phyloP scores from a whole-genome alignment of 2,329 filamentous ascomycete species.

The Hypoxylon rubiginosum region DNA sequence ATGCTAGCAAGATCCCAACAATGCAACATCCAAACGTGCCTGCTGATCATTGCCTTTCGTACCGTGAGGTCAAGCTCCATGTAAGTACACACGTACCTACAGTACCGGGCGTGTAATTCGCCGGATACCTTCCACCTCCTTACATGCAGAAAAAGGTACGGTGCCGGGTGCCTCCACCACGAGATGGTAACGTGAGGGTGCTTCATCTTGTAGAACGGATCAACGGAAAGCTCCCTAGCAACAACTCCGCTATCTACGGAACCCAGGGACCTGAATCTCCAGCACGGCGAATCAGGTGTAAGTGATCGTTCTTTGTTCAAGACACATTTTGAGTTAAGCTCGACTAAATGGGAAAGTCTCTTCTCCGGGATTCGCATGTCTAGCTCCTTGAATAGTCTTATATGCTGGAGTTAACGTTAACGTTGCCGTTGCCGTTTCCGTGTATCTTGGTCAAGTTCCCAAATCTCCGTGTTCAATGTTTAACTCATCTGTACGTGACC shows the following conservation, averaged over 20 bases:
- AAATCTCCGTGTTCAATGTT: constrained; percentile 20
- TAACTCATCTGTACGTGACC: neutral
- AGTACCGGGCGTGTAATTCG: constrained; percentile 28
- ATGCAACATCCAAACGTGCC: constrained; percentile 43
- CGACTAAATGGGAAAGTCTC: constrained; percentile 28
- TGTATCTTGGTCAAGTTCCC: constrained; percentile 25
- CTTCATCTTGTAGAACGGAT: constrained; percentile 22
- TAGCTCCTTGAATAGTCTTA: constrained; percentile 8
- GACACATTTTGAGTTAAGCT: constrained; percentile 27
- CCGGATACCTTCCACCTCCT: constrained; percentile 31
- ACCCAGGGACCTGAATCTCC: neutral
- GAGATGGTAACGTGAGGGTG: constrained; percentile 10
- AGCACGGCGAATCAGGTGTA: constrained; percentile 9
- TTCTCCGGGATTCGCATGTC: constrained; percentile 16
- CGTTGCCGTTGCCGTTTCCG: neutral
- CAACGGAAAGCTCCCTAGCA: constrained; percentile 12
- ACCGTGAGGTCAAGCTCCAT: constrained; percentile 23
- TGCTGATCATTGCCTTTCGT: constrained; percentile 41
- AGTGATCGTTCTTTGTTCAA: constrained; percentile 1
- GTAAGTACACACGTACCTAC: constrained; percentile 23
- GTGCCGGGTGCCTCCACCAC: constrained; percentile 1
- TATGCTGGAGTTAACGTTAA: constrained; percentile 27
- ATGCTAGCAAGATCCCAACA: constrained; percentile 40
- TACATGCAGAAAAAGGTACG: constrained; percentile 13
- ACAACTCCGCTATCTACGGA: neutral